A percentile compares a stretch with the other conserved stretches of the same genome.
These are phyloP conservation scores for Amanita rubescens DNA, from an alignment of 768 basidiomycete species.

Conservation along the genomic window DNA sequence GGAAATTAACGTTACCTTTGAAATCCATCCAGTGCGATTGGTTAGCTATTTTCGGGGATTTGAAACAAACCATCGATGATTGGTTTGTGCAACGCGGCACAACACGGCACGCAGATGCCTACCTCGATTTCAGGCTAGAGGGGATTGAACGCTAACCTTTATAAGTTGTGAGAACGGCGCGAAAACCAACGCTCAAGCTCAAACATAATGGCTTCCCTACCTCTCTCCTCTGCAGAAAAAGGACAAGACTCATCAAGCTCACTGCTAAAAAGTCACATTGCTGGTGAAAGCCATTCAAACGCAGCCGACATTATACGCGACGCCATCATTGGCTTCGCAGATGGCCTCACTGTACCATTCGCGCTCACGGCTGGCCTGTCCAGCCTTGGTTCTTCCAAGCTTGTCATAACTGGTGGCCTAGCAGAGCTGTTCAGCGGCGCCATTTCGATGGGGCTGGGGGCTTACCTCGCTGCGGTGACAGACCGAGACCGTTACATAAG, in stretches of 20 bases:
- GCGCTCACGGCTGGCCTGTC: conserved; percentile 3
- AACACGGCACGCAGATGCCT: no score
- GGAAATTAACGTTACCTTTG: no score
- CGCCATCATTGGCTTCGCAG: conserved; percentile 1
- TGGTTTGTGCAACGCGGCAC: neutral
- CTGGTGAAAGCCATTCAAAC: neutral
- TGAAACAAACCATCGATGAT: neutral
- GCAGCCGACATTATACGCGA: neutral
- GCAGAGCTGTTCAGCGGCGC: conserved; percentile 2
- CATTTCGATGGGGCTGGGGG: conserved; percentile 1
- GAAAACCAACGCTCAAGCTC: neutral
- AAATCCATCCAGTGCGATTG: no score
- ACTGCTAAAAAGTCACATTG: no score
- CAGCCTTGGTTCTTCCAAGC: neutral
- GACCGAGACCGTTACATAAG: conserved; percentile 3
- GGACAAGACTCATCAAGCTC: neutral
- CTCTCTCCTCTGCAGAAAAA: neutral
- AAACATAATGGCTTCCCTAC: neutral
- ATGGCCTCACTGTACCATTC: conserved; percentile 2
- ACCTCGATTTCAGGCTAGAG: no score
- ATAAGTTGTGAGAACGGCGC: no score
- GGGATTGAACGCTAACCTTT: no score
- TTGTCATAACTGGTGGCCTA: neutral
- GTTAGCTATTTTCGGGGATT: no score
- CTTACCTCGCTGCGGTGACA: conserved; percentile 3